These are phyloP conservation scores for Talaromyces borbonicus DNA, from an alignment of 495 filamentous ascomycete genomes.

Conservation along the genomic window DNA sequence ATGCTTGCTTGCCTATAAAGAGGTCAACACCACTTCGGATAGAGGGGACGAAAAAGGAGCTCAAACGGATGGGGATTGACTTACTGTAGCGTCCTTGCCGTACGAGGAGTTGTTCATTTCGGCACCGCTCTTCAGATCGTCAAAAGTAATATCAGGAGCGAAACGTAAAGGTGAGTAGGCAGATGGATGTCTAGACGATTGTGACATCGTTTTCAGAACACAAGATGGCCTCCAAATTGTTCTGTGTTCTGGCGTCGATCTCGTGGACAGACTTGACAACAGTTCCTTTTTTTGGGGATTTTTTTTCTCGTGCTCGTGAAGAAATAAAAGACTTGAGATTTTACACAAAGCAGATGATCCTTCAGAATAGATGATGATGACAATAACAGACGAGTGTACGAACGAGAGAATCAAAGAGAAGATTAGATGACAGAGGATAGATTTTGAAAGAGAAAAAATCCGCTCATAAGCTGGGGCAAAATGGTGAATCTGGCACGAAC, in stretches of 20 bases:
- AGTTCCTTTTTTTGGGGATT: too few species aligned
- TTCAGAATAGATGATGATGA: slow-evolving; percentile 6
- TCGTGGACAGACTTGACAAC: too few species aligned
- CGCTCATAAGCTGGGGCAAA: background rate
- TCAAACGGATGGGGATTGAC: too few species aligned
- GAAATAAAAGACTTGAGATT: background rate
- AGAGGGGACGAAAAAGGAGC: too few species aligned
- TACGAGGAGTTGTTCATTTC: background rate
- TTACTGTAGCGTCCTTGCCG: background rate
- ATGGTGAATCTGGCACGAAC: slow-evolving; percentile 3
- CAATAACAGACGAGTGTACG: slow-evolving; percentile 14
- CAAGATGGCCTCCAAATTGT: background rate
- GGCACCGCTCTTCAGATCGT: background rate
- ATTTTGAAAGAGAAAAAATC: slow-evolving; percentile 3
- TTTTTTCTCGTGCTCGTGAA: too few species aligned
- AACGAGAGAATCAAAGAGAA: slow-evolving; percentile 12
- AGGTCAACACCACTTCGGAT: too few species aligned
- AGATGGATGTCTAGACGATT: background rate
- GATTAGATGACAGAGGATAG: slow-evolving; percentile 7
- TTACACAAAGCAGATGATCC: slow-evolving; percentile 6
- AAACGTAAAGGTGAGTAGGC: background rate
- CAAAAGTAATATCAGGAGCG: background rate
- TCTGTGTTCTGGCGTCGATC: background rate
- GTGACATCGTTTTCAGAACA: background rate
- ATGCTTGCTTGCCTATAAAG: slow-evolving; percentile 24